Conservation (phyloP, 2,329 filamentous ascomycete genomes). For the Epichloe hybrida region DNA sequence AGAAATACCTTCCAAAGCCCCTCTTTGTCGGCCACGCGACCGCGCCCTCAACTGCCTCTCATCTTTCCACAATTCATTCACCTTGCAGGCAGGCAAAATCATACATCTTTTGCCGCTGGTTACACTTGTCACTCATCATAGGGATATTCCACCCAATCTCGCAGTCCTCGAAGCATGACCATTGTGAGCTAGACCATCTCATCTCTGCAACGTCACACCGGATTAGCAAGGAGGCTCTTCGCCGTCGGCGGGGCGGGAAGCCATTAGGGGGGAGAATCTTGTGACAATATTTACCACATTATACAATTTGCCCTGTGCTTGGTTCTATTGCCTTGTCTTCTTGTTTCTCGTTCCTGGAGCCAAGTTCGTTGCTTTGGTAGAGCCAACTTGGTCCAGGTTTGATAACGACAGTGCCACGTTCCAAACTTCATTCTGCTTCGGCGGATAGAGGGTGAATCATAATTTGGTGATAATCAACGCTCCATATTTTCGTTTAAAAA, state of each 20-base stretch:
- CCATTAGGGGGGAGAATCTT: neutral
- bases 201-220: conserved; percentile 1
- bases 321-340: conserved; percentile 1
- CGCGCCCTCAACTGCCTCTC: neutral
- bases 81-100: neutral
- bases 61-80: neutral
- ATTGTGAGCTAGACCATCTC: conserved; percentile 1
- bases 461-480: conserved; percentile 1
- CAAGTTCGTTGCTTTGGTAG: neutral
- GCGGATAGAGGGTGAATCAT: conserved; percentile 1
- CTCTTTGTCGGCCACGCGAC: neutral
- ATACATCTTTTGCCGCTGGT: neutral
- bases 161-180: conserved; percentile 1
- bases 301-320: conserved; percentile 2
- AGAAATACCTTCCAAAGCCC: neutral
- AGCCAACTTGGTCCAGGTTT: conserved; percentile 1
- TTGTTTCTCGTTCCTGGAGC: neutral
- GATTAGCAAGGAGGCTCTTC: conserved; percentile 2
- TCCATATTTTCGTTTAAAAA: conserved; percentile 3
- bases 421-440: neutral
- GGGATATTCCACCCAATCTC: neutral
- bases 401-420: conserved; percentile 2
- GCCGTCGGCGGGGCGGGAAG: neutral
- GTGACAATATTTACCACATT: conserved; percentile 4
- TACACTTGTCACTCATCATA: neutral